Evolutionary conservation across 176 grass and related monocot genomes (phyloP).

Genomic region (Coix lacrymajobi): DNA sequence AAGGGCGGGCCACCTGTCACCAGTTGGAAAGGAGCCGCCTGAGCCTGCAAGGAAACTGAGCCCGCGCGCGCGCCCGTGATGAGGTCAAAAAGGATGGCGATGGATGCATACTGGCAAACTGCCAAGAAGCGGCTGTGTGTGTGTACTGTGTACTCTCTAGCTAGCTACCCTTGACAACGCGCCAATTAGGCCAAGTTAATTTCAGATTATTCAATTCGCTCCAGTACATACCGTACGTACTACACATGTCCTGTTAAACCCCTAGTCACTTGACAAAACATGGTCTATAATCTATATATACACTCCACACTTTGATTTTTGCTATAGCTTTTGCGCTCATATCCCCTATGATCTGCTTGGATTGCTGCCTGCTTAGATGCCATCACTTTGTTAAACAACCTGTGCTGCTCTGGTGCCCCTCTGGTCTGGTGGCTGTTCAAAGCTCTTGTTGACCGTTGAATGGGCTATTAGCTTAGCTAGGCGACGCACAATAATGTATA

Average conservation of each 20-base stretch:
- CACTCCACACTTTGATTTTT: conserved; percentile 9
- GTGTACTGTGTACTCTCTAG: too few relatives aligned
- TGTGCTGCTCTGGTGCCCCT: conserved; percentile 15
- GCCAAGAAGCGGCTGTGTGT: conserved; percentile 9
- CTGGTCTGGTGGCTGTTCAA: conserved; percentile 28
- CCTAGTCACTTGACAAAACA: conserved; percentile 5
- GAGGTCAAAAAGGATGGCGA: conserved; percentile 29
- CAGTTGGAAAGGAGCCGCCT: conserved; percentile 25
- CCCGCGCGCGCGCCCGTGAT: not conserved
- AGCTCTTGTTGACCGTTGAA: conserved; percentile 46
- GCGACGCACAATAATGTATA: not conserved
- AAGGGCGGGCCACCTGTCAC: conserved; percentile 12
- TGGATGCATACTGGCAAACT: conserved; percentile 21
- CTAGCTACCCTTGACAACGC: not conserved
- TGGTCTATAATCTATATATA: too few relatives aligned
- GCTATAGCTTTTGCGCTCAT: not conserved
- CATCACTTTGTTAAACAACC: conserved; percentile 23
- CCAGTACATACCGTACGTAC: not conserved
- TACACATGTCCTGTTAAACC: conserved; percentile 12
- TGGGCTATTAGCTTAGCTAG: not conserved
- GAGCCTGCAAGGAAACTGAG: conserved; percentile 9
- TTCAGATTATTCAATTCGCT: too few relatives aligned
- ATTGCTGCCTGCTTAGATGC: conserved; percentile 8
- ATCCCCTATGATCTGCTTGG: conserved; percentile 17
- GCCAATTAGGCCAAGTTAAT: conserved; percentile 22